phyloP scores from a whole-genome alignment of 208 protist species.

The Leishmania braziliensis region DNA sequence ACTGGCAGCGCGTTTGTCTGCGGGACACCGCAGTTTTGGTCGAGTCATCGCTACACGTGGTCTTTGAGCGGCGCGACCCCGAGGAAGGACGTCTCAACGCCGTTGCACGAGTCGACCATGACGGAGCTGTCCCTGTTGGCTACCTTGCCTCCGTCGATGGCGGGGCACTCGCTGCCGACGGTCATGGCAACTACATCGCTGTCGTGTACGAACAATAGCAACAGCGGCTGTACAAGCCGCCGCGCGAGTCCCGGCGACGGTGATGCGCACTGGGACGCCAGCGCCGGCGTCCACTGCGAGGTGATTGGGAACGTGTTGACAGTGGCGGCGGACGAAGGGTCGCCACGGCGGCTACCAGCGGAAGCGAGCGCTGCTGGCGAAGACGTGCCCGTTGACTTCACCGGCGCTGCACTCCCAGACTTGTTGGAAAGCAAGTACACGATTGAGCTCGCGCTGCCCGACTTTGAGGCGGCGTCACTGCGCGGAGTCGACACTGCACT shows the following conservation, averaged over 20 bases:
- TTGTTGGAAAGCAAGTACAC: slow-evolving; percentile 31
- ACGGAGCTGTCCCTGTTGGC: slow-evolving; percentile 3
- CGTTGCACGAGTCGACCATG: slow-evolving; percentile 23
- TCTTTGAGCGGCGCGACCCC: slow-evolving; percentile 1
- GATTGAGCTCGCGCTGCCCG: slow-evolving; percentile 28
- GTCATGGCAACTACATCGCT: slow-evolving; percentile 24
- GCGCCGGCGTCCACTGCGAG: slow-evolving; percentile 27
- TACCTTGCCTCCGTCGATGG: background rate
- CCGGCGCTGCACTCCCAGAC: background rate
- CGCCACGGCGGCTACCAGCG: slow-evolving; percentile 12
- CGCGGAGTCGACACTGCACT: slow-evolving; percentile 25
- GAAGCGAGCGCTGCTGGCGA: slow-evolving; percentile 2
- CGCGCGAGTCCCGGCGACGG: background rate
- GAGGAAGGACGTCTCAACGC: slow-evolving; percentile 2
- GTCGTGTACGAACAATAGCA: slow-evolving; percentile 16
- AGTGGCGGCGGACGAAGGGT: slow-evolving; percentile 13
- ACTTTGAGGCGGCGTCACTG: slow-evolving; percentile 22
- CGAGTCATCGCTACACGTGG: slow-evolving; percentile 15
- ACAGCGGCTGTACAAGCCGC: slow-evolving; percentile 5
- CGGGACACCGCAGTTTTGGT: slow-evolving; percentile 40
- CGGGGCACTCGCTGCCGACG: slow-evolving; percentile 16
- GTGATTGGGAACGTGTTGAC: slow-evolving; percentile 23
- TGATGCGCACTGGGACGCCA: background rate
- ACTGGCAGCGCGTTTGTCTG: slow-evolving; percentile 28
- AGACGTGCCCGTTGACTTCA: background rate